Percentiles rank a stretch among this genome's conserved stretches.
These are phyloP conservation scores for Claviceps arundinis DNA, from an alignment of 2,329 filamentous ascomycete species.

Conservation along the genomic window DNA sequence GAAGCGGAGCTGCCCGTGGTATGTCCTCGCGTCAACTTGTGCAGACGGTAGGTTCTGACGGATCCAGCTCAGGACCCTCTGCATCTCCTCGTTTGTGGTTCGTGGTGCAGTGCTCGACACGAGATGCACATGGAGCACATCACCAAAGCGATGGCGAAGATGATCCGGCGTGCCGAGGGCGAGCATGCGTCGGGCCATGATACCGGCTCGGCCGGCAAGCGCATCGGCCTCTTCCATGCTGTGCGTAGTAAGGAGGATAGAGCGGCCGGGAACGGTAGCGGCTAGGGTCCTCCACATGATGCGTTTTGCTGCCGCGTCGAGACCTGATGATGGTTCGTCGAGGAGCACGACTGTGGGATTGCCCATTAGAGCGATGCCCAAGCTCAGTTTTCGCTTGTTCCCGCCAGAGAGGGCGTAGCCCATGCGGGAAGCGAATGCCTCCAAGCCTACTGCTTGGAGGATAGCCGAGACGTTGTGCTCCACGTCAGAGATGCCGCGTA, in stretches of 20 bases:
- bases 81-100: conserved; percentile 56
- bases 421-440: conserved; percentile 58
- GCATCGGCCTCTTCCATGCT: conserved; percentile 94
- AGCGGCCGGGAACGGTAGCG: conserved; percentile 61
- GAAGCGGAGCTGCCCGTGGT: conserved; percentile 82
- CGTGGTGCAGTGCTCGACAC: conserved; percentile 64
- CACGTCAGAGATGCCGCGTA: conserved; percentile 64
- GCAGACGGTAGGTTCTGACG: conserved; percentile 45
- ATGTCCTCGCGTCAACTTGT: conserved; percentile 57
- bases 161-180: conserved; percentile 65
- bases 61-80: conserved; percentile 54
- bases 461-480: conserved; percentile 67
- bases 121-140: conserved; percentile 69
- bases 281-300: conserved; percentile 85
- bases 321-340: conserved; percentile 77
- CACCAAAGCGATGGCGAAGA: conserved; percentile 62
- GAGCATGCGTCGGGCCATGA: conserved; percentile 76
- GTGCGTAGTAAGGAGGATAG: conserved; percentile 79
- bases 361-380: conserved; percentile 85
- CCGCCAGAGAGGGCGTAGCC: conserved; percentile 72
- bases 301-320: conserved; percentile 82
- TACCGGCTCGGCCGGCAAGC: conserved; percentile 69
- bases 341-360: conserved; percentile 79
- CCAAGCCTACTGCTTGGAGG: conserved; percentile 66
- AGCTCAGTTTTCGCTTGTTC: conserved; percentile 82